phyloP scores from a whole-genome alignment of 1,284 basidiomycete species.

The Papiliotrema nemorosa region DNA sequence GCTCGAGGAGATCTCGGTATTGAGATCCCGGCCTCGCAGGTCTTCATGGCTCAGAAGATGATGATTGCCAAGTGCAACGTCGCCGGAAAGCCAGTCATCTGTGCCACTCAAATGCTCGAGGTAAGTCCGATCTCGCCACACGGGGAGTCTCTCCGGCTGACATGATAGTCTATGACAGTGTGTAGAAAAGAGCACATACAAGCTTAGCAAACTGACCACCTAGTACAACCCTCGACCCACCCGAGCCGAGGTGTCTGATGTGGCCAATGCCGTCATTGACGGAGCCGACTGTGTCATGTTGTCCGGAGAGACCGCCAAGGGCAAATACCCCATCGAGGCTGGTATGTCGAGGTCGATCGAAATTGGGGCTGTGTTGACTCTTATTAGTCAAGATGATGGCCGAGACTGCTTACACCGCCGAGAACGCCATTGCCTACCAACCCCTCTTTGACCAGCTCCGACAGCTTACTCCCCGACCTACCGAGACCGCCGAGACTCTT shows the following conservation, averaged over 20 bases:
- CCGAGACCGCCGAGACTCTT: conserved; percentile 87
- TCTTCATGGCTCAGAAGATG: conserved; percentile 99
- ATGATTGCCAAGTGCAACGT: conserved; percentile 99
- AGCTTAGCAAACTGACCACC: no score
- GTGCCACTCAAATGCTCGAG: conserved; percentile 99
- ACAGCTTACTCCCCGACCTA: conserved; percentile 73
- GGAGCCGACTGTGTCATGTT: conserved; percentile 98
- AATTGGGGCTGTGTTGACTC: conserved; percentile 3
- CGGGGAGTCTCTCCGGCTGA: conserved; percentile 10
- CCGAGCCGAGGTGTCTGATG: conserved; percentile 94
- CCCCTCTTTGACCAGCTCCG: conserved; percentile 87
- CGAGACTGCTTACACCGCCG: conserved; percentile 91
- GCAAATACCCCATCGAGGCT: conserved; percentile 86
- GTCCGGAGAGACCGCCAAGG: conserved; percentile 96
- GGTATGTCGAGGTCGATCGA: conserved; percentile 54
- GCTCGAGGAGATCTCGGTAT: conserved; percentile 97
- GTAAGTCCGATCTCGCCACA: conserved; percentile 50
- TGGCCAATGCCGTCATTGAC: conserved; percentile 95
- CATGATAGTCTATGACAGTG: conserved; percentile 80
- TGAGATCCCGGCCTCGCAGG: conserved; percentile 95
- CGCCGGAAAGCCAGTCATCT: conserved; percentile 94
- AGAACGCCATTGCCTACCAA: conserved; percentile 88
- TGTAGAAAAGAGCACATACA: conserved; percentile 26
- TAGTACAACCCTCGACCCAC: conserved; percentile 95
- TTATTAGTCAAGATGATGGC: conserved; percentile 90